These are phyloP conservation scores for Elsinoe australis DNA, from an alignment of 2,329 filamentous ascomycete genomes.

Conservation along the genomic window DNA sequence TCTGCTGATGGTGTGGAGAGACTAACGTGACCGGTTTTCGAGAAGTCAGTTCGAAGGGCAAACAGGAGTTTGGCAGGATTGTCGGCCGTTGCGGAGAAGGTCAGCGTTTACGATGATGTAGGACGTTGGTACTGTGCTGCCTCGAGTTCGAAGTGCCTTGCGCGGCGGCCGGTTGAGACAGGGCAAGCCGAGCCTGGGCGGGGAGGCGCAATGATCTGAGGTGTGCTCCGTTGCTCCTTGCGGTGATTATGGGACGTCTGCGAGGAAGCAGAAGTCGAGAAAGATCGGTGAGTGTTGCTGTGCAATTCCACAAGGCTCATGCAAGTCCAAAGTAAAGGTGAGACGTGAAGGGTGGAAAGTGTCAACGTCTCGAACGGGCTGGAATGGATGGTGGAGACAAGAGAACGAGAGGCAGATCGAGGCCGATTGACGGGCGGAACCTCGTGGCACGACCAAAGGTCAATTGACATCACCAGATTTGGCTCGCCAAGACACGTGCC, in stretches of 20 bases:
- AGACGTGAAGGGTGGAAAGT: background rate
- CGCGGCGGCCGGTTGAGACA: background rate
- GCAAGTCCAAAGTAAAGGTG: background rate
- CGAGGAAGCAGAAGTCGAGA: too few species aligned
- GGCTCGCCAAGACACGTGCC: constrained; percentile 7
- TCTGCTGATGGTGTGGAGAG: background rate
- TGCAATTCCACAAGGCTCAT: background rate
- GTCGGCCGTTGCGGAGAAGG: background rate
- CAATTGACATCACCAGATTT: constrained; percentile 8
- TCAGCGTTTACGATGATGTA: constrained; percentile 1
- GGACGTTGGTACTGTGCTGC: background rate
- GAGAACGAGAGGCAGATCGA: background rate
- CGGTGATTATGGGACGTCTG: too few species aligned
- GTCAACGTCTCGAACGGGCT: background rate
- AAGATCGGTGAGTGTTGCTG: background rate
- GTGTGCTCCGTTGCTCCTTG: background rate
- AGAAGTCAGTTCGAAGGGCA: too few species aligned
- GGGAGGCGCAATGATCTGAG: constrained; percentile 11
- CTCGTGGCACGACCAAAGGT: constrained; percentile 8
- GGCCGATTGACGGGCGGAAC: constrained; percentile 11
- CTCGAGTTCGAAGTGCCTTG: background rate
- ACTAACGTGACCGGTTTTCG: background rate
- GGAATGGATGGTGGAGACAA: background rate
- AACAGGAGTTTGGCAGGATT: too few species aligned
- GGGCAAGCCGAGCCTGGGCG: constrained; percentile 13